Evolutionary conservation across 768 basidiomycete species (phyloP).

Genomic region (Boletus patriciae): DNA sequence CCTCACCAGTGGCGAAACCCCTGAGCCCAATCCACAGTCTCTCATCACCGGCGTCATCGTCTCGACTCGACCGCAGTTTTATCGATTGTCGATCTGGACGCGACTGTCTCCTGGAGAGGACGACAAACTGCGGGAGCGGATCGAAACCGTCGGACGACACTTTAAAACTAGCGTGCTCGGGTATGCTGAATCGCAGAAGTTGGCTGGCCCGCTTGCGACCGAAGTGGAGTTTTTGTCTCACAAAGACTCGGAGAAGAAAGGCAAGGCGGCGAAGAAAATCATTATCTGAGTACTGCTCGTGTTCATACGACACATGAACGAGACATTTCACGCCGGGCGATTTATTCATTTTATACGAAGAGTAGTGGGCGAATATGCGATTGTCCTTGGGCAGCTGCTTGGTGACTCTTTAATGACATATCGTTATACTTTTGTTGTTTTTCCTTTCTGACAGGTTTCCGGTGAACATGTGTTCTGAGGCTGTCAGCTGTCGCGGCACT

Average conservation of each 20-base stretch:
- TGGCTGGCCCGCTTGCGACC: slow-evolving; percentile 84
- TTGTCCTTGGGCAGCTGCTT: slow-evolving; percentile 22
- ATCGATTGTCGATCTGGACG: slow-evolving; percentile 98
- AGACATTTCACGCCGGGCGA: slow-evolving; percentile 22
- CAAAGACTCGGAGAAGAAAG: slow-evolving; percentile 95
- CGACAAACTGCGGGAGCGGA: slow-evolving; percentile 71
- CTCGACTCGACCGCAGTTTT: slow-evolving; percentile 91
- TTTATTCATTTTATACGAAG: slow-evolving; percentile 34
- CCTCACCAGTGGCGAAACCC: slow-evolving; percentile 48
- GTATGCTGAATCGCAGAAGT: slow-evolving; percentile 67
- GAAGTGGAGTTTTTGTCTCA: slow-evolving; percentile 95
- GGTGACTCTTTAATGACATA: slow-evolving; percentile 28
- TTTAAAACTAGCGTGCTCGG: slow-evolving; percentile 93
- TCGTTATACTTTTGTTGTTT: slow-evolving; percentile 10
- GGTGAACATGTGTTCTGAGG: too few species aligned
- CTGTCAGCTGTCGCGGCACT: slow-evolving; percentile 3
- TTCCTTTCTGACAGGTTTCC: slow-evolving; percentile 8
- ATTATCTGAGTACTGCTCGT: slow-evolving; percentile 47
- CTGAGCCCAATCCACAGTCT: slow-evolving; percentile 49
- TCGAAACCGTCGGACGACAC: slow-evolving; percentile 81
- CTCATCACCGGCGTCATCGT: slow-evolving; percentile 94
- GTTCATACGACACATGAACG: slow-evolving; percentile 17
- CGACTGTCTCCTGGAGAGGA: slow-evolving; percentile 64
- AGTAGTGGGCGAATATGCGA: slow-evolving; percentile 24
- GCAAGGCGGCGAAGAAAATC: slow-evolving; percentile 78